phyloP scores from a whole-genome alignment of 225 moss, liverwort and hornwort species.

The Polytrichum commune region DNA sequence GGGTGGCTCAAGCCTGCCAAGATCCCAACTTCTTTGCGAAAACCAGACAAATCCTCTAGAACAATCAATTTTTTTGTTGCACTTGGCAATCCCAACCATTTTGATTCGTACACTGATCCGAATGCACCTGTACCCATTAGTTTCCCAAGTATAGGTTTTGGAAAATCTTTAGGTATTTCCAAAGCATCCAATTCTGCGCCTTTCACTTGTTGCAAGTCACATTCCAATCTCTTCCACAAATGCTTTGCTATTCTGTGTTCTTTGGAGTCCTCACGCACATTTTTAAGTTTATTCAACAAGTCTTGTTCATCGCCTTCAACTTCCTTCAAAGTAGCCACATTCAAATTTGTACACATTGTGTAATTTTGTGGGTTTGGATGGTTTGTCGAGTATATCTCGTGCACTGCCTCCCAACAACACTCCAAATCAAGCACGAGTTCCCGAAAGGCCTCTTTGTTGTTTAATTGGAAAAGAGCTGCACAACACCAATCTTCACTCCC shows the following conservation, averaged over 20 bases:
- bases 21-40: slow-evolving; percentile 17
- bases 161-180: background rate
- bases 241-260: slow-evolving; percentile 28
- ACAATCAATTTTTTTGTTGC: slow-evolving; percentile 28
- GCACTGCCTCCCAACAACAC: too few relatives aligned
- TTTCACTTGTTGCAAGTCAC: slow-evolving; percentile 12
- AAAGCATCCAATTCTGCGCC: background rate
- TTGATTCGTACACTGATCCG: background rate
- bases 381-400: too few relatives aligned
- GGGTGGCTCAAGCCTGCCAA: slow-evolving; percentile 23
- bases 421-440: too few relatives aligned
- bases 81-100: slow-evolving; percentile 37
- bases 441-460: too few relatives aligned
- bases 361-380: too few relatives aligned
- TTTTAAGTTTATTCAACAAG: background rate
- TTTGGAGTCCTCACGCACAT: background rate
- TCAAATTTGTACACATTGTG: background rate
- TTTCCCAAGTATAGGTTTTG: background rate
- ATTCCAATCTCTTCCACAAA: slow-evolving; percentile 23
- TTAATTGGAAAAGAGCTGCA: too few relatives aligned
- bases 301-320: background rate
- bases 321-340: background rate
- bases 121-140: background rate
- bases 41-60: slow-evolving; percentile 6
- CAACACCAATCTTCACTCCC: too few relatives aligned